phyloP scores from a whole-genome alignment of 2,329 filamentous ascomycete genomes.

The Nannizziopsis arthrosporioides region DNA sequence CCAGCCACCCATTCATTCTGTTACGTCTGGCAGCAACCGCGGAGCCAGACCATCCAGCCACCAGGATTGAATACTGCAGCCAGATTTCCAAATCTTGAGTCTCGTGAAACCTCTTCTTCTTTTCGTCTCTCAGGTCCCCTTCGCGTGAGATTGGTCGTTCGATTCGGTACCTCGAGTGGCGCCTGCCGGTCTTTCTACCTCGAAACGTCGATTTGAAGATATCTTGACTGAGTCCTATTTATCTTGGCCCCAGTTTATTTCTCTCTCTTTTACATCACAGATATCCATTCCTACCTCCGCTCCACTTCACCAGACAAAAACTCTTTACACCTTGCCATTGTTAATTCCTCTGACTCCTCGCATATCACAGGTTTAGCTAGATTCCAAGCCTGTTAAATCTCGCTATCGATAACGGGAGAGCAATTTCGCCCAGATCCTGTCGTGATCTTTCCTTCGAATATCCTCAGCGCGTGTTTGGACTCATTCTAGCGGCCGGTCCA shows the following conservation, averaged over 20 bases:
- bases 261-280: neutral
- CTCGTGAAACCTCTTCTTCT: slow-evolving; percentile 1
- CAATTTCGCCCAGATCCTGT: too few relatives aligned
- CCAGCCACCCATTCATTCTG: slow-evolving; percentile 26
- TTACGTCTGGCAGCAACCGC: neutral
- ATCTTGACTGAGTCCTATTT: neutral
- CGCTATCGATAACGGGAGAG: too few relatives aligned
- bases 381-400: too few relatives aligned
- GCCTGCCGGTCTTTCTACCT: neutral
- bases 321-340: neutral
- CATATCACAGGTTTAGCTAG: too few relatives aligned
- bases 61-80: neutral
- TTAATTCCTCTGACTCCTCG: neutral
- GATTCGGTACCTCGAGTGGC: neutral
- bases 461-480: too few relatives aligned
- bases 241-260: neutral
- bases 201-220: neutral
- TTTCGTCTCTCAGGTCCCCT: neutral
- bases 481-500: too few relatives aligned
- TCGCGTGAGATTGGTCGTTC: slow-evolving; percentile 4
- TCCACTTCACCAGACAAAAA: neutral
- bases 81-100: neutral
- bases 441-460: too few relatives aligned
- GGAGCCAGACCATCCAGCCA: neutral
- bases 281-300: neutral